A percentile compares a stretch with the other conserved stretches of the same genome.
These are phyloP conservation scores for Verticillium albo-atrum DNA, from an alignment of 2,329 filamentous ascomycete genomes.

Conservation along the genomic window DNA sequence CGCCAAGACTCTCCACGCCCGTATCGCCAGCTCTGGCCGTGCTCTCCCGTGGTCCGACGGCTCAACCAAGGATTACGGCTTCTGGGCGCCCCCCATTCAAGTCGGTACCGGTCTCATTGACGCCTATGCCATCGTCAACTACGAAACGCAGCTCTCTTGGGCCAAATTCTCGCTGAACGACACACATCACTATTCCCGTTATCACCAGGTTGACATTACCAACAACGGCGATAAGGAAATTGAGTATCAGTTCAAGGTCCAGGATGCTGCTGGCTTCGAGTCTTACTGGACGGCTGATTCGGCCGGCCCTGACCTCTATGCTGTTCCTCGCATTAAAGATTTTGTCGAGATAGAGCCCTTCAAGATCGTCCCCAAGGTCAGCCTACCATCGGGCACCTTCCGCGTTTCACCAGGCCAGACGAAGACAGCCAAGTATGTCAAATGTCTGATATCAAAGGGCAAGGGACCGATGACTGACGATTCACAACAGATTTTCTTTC, in stretches of 20 bases:
- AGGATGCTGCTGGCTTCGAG: conserved; percentile 30
- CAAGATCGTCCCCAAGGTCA: conserved; percentile 10
- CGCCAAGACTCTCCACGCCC: conserved; percentile 18
- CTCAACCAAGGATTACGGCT: conserved; percentile 10
- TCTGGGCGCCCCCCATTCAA: conserved; percentile 27
- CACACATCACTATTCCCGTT: conserved; percentile 29
- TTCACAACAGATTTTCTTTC: conserved; percentile 21
- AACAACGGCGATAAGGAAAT: conserved; percentile 28
- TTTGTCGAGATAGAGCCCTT: conserved; percentile 16
- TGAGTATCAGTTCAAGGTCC: conserved; percentile 23
- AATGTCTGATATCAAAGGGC: conserved; percentile 10
- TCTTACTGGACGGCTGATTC: conserved; percentile 13
- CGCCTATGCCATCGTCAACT: conserved; percentile 33
- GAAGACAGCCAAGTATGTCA: conserved; percentile 20
- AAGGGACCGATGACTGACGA: neutral
- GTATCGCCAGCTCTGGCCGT: conserved; percentile 26
- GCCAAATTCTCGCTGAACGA: conserved; percentile 40
- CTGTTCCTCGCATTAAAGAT: conserved; percentile 7
- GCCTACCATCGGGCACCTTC: conserved; percentile 14
- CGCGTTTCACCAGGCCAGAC: conserved; percentile 18
- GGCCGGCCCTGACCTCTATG: neutral
- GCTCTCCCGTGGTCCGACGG: conserved; percentile 20
- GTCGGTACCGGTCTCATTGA: conserved; percentile 37
- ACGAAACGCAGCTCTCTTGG: conserved; percentile 29
- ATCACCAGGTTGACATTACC: conserved; percentile 21